Conservation (phyloP, 352 stramenopile genomes). For the Globisporangium rhizosaccharum region DNA sequence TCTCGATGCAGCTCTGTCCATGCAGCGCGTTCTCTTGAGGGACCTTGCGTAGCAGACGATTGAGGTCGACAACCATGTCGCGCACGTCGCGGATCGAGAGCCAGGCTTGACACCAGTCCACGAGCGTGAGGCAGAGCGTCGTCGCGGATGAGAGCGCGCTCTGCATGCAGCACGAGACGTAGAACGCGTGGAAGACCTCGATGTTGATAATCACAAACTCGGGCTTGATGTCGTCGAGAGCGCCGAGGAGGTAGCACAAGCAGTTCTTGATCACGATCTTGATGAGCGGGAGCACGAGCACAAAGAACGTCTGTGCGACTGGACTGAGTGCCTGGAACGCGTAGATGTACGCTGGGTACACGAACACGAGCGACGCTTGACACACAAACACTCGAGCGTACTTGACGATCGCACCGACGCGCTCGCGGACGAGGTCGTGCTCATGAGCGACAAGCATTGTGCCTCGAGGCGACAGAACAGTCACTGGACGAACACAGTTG, state of each 20-base stretch:
- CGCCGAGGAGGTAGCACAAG: background rate
- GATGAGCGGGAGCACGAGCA: constrained; percentile 23
- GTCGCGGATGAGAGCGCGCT: constrained; percentile 19
- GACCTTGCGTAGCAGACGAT: too few species aligned
- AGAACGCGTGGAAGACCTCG: constrained; percentile 46
- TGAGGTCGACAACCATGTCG: too few species aligned
- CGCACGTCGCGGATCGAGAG: constrained; percentile 6
- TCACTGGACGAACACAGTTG: too few species aligned
- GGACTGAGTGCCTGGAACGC: too few species aligned
- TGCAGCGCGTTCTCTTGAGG: background rate
- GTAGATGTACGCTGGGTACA: too few species aligned
- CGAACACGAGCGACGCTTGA: too few species aligned
- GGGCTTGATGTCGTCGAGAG: constrained; percentile 23
- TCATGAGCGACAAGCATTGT: too few species aligned
- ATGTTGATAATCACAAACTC: constrained; percentile 49
- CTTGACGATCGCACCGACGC: too few species aligned
- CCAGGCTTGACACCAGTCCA: constrained; percentile 2
- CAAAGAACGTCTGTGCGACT: constrained; percentile 13
- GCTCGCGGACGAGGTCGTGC: too few species aligned
- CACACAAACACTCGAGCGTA: too few species aligned
- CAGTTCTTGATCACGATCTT: constrained; percentile 16
- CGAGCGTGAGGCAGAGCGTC: constrained; percentile 7
- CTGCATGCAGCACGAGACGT: constrained; percentile 35
- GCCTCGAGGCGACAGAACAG: too few species aligned
- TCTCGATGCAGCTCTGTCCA: background rate